Percentiles rank a stretch among this genome's conserved stretches.
Conservation (phyloP, 192 early-diverging fungal species). For the Backusella australiensis region DNA sequence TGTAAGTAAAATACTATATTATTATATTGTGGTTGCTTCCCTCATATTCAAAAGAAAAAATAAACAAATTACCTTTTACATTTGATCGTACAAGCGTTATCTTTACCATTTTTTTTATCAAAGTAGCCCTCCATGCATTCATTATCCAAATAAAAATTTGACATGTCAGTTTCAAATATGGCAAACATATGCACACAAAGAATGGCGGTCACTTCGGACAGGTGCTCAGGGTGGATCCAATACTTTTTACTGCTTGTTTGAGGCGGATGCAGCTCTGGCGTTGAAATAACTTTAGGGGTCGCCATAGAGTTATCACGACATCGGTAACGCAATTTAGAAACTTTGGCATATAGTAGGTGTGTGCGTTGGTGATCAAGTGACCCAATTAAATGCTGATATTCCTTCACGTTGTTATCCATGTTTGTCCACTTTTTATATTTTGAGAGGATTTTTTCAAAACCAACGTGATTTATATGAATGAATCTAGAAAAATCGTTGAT, state of each 20-base stretch:
- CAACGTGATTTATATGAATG: slow-evolving; percentile 72
- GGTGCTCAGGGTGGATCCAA: slow-evolving; percentile 90
- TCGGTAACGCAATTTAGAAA: slow-evolving; percentile 72
- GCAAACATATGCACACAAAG: slow-evolving; percentile 83
- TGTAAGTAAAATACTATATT: slow-evolving; percentile 44
- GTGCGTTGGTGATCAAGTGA: slow-evolving; percentile 73
- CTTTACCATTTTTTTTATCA: slow-evolving; percentile 74
- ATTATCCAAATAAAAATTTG: slow-evolving; percentile 91
- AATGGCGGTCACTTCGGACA: slow-evolving; percentile 85
- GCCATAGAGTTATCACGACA: slow-evolving; percentile 42
- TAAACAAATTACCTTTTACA: slow-evolving; percentile 69
- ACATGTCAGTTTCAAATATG: slow-evolving; percentile 75
- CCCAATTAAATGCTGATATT: slow-evolving; percentile 67
- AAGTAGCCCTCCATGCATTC: slow-evolving; percentile 78
- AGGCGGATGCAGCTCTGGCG: neutral
- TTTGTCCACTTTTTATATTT: slow-evolving; percentile 92
- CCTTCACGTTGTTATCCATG: slow-evolving; percentile 62
- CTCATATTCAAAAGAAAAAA: neutral
- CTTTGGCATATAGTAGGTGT: slow-evolving; percentile 76
- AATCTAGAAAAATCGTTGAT: slow-evolving; percentile 77
- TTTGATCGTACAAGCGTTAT: slow-evolving; percentile 79
- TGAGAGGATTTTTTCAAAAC: slow-evolving; percentile 89
- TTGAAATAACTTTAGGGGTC: neutral
- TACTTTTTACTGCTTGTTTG: slow-evolving; percentile 53
- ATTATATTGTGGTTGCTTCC: neutral